Base-by-base conservation (phyloP, 1,139 yeast species). In the Pneumocystis sp. region DNA sequence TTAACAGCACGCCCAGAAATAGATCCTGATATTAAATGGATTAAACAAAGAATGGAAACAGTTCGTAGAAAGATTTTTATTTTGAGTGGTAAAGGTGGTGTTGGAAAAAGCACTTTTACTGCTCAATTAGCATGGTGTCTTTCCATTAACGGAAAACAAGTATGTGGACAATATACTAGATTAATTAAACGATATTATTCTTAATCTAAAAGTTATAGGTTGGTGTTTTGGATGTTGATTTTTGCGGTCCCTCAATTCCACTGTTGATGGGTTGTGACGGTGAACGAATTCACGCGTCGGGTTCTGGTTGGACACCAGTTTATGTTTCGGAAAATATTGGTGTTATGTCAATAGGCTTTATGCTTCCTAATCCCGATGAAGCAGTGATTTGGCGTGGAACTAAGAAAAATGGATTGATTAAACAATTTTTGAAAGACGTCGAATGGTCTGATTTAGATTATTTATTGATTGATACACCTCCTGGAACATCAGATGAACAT, bases 401-500 rank as follows among this genome's bases (percentile, higher is more conserved):
- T 15, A 95, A 93, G 77, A 95, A 95, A 77, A 90, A 89, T 71
- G 93, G 96, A 0, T 79, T 95, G 62, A 93, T 95, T 67, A 95
- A 95, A 72, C 96, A 90, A 76, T 95, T 95, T 72, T 79, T 95
- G 67, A 90, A 89, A 73, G 97, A 93, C 72, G 97, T 93, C 1
- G 89, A 89, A 71, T 95, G 99, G 99, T 96, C 96, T 1, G 85
- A 85, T 63, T 78, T 95, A 66, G 97, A 95, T 75, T 93, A 89
- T 73, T 78, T 95, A 71, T 82, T 95, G 19, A 88, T 95, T 5
- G 99, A 95, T 72, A 95, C 99, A 0, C 99, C 98, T 0, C 99
- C 99, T 0, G 98, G 99, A 0, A 93, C 99, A 0, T 87, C 96
- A 0, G 99, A 95, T 74, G 99, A 95, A 74, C 99, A 95, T 75